These are phyloP conservation scores for Myxozyma kluyveri DNA, from an alignment of 805 yeast species.

Conservation along the genomic window DNA sequence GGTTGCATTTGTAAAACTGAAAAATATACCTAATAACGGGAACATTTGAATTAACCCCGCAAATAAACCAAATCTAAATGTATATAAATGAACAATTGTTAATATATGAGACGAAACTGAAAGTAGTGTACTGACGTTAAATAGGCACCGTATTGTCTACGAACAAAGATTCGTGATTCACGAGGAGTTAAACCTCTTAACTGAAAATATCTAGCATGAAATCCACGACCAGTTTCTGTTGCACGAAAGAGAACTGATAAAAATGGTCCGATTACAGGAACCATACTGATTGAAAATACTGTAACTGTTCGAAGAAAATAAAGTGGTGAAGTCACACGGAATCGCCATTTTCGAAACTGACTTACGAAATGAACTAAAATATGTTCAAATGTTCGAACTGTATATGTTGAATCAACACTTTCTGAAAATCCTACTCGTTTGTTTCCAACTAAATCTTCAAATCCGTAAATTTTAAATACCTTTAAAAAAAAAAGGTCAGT, in stretches of 20 bases:
- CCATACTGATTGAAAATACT: conserved; percentile 40
- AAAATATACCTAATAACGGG: conserved; percentile 25
- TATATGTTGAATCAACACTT: conserved; percentile 33
- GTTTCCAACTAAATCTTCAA: conserved; percentile 42
- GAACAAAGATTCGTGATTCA: conserved; percentile 35
- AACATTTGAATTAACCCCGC: conserved; percentile 25
- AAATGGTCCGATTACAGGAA: conserved; percentile 54
- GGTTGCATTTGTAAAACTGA: conserved; percentile 28
- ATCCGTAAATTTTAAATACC: conserved; percentile 39
- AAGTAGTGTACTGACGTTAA: conserved; percentile 15
- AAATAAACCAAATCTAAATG: conserved; percentile 20
- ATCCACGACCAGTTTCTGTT: conserved; percentile 47
- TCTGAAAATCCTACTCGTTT: conserved; percentile 36
- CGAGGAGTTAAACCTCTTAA: conserved; percentile 46
- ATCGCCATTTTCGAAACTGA: not conserved
- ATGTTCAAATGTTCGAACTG: not conserved
- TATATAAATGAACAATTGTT: not conserved
- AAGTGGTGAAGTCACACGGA: conserved; percentile 39
- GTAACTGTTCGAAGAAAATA: conserved; percentile 39
- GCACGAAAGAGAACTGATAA: conserved; percentile 47
- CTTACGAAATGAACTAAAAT: not conserved
- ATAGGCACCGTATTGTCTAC: conserved; percentile 21
- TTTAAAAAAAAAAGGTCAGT: not conserved
- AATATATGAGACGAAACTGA: not conserved
- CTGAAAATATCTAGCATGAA: conserved; percentile 51